Conservation (phyloP, 352 stramenopile species). For the Globisporangium viniferum region DNA sequence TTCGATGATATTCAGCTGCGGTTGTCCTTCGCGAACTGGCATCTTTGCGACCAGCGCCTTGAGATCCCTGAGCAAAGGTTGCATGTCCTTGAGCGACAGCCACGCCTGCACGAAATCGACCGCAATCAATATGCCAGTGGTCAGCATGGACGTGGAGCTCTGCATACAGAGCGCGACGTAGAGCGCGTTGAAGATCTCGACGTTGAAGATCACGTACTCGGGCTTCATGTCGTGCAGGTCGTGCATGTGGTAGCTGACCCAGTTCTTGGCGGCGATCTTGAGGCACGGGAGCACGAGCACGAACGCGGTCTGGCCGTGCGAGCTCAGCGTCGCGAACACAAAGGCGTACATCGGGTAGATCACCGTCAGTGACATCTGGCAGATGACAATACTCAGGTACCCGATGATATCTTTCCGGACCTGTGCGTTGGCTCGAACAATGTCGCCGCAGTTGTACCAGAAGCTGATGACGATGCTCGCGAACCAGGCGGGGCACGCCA, state of each 20-base stretch:
- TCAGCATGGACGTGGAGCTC: conserved; percentile 22
- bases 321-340: conserved; percentile 20
- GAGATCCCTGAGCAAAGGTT: background rate
- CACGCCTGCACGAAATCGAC: conserved; percentile 35
- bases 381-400: conserved; percentile 3
- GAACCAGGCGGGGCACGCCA: conserved; percentile 10
- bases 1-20: background rate
- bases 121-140: conserved; percentile 26
- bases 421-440: conserved; percentile 13
- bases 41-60: background rate
- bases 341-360: conserved; percentile 37
- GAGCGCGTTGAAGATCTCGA: conserved; percentile 50
- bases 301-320: conserved; percentile 14
- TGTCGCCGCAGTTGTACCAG: conserved; percentile 2
- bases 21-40: background rate
- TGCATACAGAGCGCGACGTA: conserved; percentile 44
- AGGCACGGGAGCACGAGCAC: conserved; percentile 28
- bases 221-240: conserved; percentile 30
- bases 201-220: conserved; percentile 48
- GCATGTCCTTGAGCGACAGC: conserved; percentile 34
- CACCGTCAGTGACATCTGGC: conserved; percentile 9
- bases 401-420: background rate
- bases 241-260: conserved; percentile 3
- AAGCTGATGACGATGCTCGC: conserved; percentile 14
- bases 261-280: conserved; percentile 22